phyloP scores from a whole-genome alignment of 2,329 filamentous ascomycete genomes.

The Alternaria triticina region DNA sequence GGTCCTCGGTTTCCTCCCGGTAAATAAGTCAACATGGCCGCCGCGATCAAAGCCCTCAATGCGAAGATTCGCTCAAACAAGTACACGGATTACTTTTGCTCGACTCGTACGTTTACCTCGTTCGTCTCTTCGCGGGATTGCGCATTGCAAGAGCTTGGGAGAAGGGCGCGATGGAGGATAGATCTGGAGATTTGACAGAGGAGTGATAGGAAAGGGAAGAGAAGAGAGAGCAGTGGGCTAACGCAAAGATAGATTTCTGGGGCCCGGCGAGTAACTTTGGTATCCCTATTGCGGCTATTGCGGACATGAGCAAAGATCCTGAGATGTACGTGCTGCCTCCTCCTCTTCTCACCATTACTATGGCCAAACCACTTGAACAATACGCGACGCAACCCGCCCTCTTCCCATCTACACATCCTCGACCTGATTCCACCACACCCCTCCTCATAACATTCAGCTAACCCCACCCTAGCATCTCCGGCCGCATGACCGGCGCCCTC shows the following conservation, averaged over 20 bases:
- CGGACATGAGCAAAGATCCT: slow-evolving; percentile 61
- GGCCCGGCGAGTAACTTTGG: slow-evolving; percentile 61
- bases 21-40: slow-evolving; percentile 52
- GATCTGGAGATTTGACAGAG: background rate
- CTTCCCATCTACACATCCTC: background rate
- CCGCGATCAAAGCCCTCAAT: slow-evolving; percentile 61
- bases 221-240: slow-evolving; percentile 2
- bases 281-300: slow-evolving; percentile 60
- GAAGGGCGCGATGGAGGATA: background rate
- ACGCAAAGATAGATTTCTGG: slow-evolving; percentile 56
- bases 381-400: background rate
- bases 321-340: slow-evolving; percentile 52
- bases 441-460: background rate
- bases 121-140: slow-evolving; percentile 6
- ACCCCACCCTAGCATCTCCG: slow-evolving; percentile 63
- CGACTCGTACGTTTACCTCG: slow-evolving; percentile 55
- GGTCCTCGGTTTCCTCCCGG: background rate
- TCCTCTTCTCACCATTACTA: background rate
- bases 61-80: slow-evolving; percentile 60
- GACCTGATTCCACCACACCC: background rate
- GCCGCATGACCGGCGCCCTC: slow-evolving; percentile 67
- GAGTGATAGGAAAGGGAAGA: background rate
- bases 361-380: background rate
- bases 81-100: slow-evolving; percentile 60
- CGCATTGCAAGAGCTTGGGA: background rate